phyloP scores from a whole-genome alignment of 1,284 basidiomycete genomes.

The Rhodotorula mucilaginosa region DNA sequence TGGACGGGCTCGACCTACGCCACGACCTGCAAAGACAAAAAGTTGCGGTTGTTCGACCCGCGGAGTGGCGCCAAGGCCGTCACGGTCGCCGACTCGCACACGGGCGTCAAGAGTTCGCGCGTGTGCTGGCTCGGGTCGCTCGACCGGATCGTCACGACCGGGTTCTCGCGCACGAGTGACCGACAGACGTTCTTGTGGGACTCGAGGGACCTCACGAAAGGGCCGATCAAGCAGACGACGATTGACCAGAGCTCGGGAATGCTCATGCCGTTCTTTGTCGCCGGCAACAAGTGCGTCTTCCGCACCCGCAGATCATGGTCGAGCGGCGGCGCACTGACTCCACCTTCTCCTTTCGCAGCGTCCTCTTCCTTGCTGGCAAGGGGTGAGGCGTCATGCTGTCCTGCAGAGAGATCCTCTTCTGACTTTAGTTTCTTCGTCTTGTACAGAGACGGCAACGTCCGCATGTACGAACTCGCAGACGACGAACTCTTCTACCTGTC shows the following conservation, averaged over 20 bases:
- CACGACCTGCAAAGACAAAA: conserved; percentile 84
- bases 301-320: background rate
- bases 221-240: conserved; percentile 64
- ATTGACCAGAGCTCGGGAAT: conserved; percentile 89
- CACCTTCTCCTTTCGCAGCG: conserved; percentile 42
- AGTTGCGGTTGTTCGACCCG: conserved; percentile 86
- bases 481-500: conserved; percentile 73
- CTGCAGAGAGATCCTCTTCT: no score
- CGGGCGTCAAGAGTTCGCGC: conserved; percentile 88
- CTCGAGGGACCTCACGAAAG: conserved; percentile 63
- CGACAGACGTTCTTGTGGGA: conserved; percentile 88
- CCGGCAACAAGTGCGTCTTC: conserved; percentile 63
- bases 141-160: conserved; percentile 86
- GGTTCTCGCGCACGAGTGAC: conserved; percentile 92
- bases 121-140: conserved; percentile 87
- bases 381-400: conserved; percentile 45
- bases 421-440: conserved; percentile 5
- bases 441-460: conserved; percentile 74
- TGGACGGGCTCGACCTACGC: conserved; percentile 69
- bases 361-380: conserved; percentile 79
- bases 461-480: conserved; percentile 91
- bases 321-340: background rate
- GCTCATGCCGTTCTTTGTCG: conserved; percentile 95
- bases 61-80: conserved; percentile 76
- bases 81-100: conserved; percentile 77